Evolutionary conservation across 192 early-diverging fungal genomes (phyloP), one percentile per base, ranked within the genome.

Genomic region (Linnemannia exigua): DNA sequence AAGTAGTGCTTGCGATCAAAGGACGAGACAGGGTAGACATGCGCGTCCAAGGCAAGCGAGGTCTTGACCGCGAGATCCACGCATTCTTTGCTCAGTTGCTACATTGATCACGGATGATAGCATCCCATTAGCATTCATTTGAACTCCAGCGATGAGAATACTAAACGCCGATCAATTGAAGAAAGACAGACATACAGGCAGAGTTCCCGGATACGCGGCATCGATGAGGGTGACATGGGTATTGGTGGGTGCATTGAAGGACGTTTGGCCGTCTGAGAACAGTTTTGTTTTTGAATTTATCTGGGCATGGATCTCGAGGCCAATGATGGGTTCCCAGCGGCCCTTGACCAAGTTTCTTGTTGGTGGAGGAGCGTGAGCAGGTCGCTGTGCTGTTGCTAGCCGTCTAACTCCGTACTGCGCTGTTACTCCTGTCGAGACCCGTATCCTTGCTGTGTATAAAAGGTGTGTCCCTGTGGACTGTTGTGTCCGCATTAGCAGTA

Each of bases 1-100:
- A 97, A 97, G 79, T 99, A 99, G 82, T 99, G 98, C 82, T 99
- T 98, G 63, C 98, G 92, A 73, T 98, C 98, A 82, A 99, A 99
- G 2, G 92, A 89, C 17, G 94, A 97, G 33, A 71, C 36, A 8
- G 36, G 76, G 68, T 96, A 92, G 36, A 98, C 90, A 44, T 91
- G 89, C 4, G 92, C 89, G 16, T 91, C 85, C 37, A 99, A 79
- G 0, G 94, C 95, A 38, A 97, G 86, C 0, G 96, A 91, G 2
- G 97, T 94, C 50, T 89, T 92, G 3, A 96, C 88, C 1, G 95
- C 96, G 38, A 95, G 80, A n/a, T 90, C 78, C 6, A 99, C 90
- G 72, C 95, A 95, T 31, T 94, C 90, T 5, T 90, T 85, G 76
- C 97, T 98, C 14, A 98, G 88, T 72, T 85, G 88, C 92, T 93